Evolutionary conservation across 176 grass and related monocot species (phyloP), one percentile per base, ranked within the genome.

Genomic region (Microstegium vimineum): DNA sequence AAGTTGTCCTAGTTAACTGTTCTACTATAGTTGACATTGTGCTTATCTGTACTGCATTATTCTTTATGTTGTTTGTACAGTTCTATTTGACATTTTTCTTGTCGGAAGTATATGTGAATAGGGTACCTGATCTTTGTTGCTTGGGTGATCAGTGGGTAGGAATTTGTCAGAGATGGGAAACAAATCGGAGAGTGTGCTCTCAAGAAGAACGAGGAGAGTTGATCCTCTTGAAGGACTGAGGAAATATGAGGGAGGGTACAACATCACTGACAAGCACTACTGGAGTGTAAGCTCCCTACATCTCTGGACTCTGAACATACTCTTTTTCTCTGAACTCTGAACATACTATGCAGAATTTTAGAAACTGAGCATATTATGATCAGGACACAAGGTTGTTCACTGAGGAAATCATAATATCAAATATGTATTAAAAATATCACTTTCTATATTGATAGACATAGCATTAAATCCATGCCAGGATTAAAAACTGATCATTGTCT

Each of bases 171-270:
- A 86, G 13, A 23, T 64, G 9, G 69, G 0, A 7, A 91, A 87
- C 32, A 14, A 60, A 81, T 85, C 75, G 0, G 87, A 75, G 15
- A 92, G 66, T 10, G 9, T 43, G 45, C 78, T 93, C 11, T 90
- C 85, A 4, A 49, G 18, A 57, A 91, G 93, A 67, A 95, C 89
- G 16, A 69, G 77, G 71, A 90, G 96, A 60, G 52, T 87, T 5
- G 96, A 99, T 80, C 96, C 93, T 47, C 82, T 95, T 57, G 77
- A 93, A 63, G 25, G 86, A 74, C 80, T 95, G 34, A 83, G 69
- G 42, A 95, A 87, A 76, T 99, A 99, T 23, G 81, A 82, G 75
- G 96, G 91, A 87, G 96, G 96, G 70, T 99, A 91, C 46, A 95
- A 93, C 74, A 90, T 99, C 72, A 93, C 92, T 82, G 70, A 91